Base-by-base conservation (phyloP, 2,329 filamentous ascomycete species). In the Penicillium sp. region DNA sequence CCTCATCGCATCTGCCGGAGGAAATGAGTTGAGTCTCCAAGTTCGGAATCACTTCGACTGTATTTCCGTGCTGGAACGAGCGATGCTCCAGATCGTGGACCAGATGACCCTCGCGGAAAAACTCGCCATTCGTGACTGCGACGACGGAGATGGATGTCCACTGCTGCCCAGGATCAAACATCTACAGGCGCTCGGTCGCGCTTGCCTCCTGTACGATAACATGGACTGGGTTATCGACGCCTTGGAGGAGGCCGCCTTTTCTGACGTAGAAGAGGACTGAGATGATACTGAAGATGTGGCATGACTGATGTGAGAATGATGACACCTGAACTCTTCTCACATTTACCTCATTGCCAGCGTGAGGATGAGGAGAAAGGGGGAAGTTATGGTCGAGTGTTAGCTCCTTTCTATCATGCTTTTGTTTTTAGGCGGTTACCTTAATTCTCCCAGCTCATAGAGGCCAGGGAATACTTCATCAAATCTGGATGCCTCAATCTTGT, bases 71-170 rank as follows among this genome's bases (percentile, higher is more conserved):
- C 19, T 24, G 10, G 40, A 43, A 6, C 4, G 40, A 19, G 10
- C 40, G 4, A 79, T 43, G 40, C 10, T 43, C 7, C 10, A 6
- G 5, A 6, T 43, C 2, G 7, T 43, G 11, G 4, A 16, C 13
- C 19, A 43, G 13, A 43, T 43, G 41, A 43, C 41, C 11, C 41
- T 2, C 1, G 41, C 2, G 19, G 41, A 43, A 7, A 24, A 16
- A 14, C 0, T 14, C 11, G 11, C 19, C 1, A 43, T 43, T 6
- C 11, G 19, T 14, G 13, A 43, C 13, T 11, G 41, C 6, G 19
- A 24, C 11, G 41, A 24, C 2, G 19, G 19, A 6, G 4, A 16
- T 7, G 19, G 14, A 11, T 6, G 4, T 2, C 19, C 11, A 14
- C 41, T 27, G 5, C 13, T 43, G 19, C 19, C 19, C 7, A 43